A percentile compares a stretch with the other conserved stretches of the same genome.
These are phyloP conservation scores for Hypoxylon sp. DNA, from an alignment of 2,329 filamentous ascomycete genomes.

Conservation along the genomic window DNA sequence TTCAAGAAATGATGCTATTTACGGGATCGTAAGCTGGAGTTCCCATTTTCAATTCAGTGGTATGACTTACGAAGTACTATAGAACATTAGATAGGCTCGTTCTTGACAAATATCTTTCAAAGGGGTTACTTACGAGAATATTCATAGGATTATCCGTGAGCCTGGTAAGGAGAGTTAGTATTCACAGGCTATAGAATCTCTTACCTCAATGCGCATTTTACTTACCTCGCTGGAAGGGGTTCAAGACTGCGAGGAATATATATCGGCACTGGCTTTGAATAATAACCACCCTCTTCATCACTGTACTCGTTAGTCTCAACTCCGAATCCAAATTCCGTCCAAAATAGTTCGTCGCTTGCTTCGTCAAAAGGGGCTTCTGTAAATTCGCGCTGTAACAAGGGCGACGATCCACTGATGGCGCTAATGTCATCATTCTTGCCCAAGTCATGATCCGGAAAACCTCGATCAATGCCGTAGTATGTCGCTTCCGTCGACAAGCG, in stretches of 20 bases:
- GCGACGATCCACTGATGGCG: constrained; percentile 66
- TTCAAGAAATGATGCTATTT: constrained; percentile 75
- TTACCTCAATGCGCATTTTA: constrained; percentile 3
- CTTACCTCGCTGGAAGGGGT: constrained; percentile 59
- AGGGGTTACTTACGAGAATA: constrained; percentile 63
- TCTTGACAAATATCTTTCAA: background rate
- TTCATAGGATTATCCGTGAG: constrained; percentile 82
- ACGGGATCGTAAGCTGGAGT: constrained; percentile 38
- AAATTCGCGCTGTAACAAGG: constrained; percentile 46
- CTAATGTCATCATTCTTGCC: constrained; percentile 76
- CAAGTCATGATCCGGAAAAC: constrained; percentile 75
- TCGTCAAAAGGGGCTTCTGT: constrained; percentile 50
- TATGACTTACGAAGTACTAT: constrained; percentile 61
- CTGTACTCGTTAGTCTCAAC: constrained; percentile 62
- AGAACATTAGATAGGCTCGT: constrained; percentile 39
- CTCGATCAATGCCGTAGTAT: constrained; percentile 78
- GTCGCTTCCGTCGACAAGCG: constrained; percentile 53
- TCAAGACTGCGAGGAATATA: constrained; percentile 62
- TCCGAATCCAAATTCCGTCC: constrained; percentile 61
- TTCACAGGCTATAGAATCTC: background rate
- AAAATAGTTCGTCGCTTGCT: constrained; percentile 50
- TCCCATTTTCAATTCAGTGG: background rate
- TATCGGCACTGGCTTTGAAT: constrained; percentile 75
- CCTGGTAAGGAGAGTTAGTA: constrained; percentile 56
- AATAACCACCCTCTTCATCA: constrained; percentile 74